phyloP scores from a whole-genome alignment of 805 yeast species.

The Zygosaccharomyces lentus region DNA sequence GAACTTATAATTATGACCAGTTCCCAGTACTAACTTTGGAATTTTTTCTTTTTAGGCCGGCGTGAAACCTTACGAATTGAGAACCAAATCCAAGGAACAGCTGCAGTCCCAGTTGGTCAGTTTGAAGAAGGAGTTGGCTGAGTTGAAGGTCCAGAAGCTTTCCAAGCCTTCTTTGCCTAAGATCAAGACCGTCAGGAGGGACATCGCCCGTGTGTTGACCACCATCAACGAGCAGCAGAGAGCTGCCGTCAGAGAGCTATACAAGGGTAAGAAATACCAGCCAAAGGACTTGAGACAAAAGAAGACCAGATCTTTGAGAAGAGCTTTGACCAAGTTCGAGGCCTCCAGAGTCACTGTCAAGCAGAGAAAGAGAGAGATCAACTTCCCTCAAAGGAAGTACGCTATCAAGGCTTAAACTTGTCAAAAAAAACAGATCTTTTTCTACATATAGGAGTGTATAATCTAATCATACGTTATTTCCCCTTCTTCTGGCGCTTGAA shows the following conservation, averaged over 20 bases:
- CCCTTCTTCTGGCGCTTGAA: slow-evolving; percentile 48
- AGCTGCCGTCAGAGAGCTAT: slow-evolving; percentile 89
- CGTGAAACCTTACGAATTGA: slow-evolving; percentile 92
- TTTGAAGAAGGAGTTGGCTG: slow-evolving; percentile 93
- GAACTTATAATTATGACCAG: neutral
- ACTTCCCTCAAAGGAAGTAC: slow-evolving; percentile 98
- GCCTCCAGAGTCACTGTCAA: slow-evolving; percentile 75
- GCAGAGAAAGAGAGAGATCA: slow-evolving; percentile 86
- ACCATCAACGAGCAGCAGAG: slow-evolving; percentile 96
- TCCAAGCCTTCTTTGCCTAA: slow-evolving; percentile 90
- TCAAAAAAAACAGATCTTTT: slow-evolving; percentile 5
- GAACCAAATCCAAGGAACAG: slow-evolving; percentile 95
- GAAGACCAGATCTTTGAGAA: slow-evolving; percentile 99
- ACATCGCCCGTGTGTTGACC: slow-evolving; percentile 97
- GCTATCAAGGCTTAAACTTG: slow-evolving; percentile 90
- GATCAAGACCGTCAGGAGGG: slow-evolving; percentile 95
- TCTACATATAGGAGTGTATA: slow-evolving; percentile 21
- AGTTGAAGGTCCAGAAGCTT: slow-evolving; percentile 93
- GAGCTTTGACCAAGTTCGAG: slow-evolving; percentile 87
- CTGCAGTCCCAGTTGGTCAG: slow-evolving; percentile 91
- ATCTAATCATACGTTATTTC: slow-evolving; percentile 24
- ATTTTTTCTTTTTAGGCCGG: slow-evolving; percentile 53
- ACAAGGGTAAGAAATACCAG: slow-evolving; percentile 90
- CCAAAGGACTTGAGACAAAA: slow-evolving; percentile 99
- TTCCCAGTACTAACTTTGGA: slow-evolving; percentile 11